Percentiles rank a stretch among this genome's conserved stretches.
phyloP scores from a whole-genome alignment of 306 rosid species.

The Bauhinia variegata region DNA sequence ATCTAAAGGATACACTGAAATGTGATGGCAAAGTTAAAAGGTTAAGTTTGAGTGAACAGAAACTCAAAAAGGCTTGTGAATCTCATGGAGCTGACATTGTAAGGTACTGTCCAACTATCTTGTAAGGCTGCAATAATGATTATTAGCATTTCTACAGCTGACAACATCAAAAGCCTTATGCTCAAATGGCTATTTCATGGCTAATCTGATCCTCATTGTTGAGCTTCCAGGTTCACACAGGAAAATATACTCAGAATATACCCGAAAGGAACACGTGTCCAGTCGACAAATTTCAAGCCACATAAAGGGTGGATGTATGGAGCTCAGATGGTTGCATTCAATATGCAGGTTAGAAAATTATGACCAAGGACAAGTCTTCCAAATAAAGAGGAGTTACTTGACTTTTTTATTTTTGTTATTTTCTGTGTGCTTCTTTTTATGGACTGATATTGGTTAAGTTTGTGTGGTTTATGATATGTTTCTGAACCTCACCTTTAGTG shows the following conservation, averaged over 20 bases:
- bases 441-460: no score
- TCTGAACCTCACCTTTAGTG: no score
- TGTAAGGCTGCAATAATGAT: no score
- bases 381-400: neutral
- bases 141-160: no score
- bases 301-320: conserved; percentile 92
- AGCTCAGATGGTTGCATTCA: conserved; percentile 96
- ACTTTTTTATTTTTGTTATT: neutral
- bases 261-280: conserved; percentile 76
- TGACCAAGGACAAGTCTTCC: conserved; percentile 15
- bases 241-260: conserved; percentile 77
- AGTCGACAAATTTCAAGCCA: conserved; percentile 85
- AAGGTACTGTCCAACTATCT: no score
- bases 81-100: conserved; percentile 70
- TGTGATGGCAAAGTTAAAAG: conserved; percentile 70
- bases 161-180: no score
- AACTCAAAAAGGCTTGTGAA: conserved; percentile 69
- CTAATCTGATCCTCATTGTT: conserved; percentile 32
- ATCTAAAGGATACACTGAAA: conserved; percentile 65
- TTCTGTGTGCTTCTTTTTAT: no score
- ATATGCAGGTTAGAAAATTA: conserved; percentile 84
- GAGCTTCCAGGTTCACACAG: conserved; percentile 74
- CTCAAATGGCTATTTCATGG: neutral
- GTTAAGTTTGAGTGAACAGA: conserved; percentile 80
- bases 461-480: neutral